Evolutionary conservation across 2,329 filamentous ascomycete species (phyloP).

Genomic region (Basipetospora sp.): DNA sequence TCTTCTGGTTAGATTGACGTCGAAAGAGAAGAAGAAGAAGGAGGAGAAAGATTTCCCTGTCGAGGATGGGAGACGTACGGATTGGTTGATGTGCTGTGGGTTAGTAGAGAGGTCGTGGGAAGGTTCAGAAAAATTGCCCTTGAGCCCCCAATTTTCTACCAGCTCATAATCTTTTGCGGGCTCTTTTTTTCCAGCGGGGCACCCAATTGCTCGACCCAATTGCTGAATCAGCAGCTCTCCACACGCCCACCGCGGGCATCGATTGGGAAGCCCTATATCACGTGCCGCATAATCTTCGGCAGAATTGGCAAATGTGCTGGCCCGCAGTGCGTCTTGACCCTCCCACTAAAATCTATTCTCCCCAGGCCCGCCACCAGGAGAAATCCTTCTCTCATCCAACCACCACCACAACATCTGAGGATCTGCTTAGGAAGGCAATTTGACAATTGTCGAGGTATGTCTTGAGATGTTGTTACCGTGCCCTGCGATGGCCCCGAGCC

Average conservation of each 20-base stretch:
- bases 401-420: conserved; percentile 35
- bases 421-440: conserved; percentile 50
- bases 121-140: conserved; percentile 6
- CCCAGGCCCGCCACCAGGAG: conserved; percentile 13
- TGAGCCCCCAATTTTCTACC: too few species aligned
- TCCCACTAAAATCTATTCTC: conserved; percentile 10
- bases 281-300: background rate
- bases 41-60: conserved; percentile 8
- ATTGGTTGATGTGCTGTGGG: conserved; percentile 8
- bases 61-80: conserved; percentile 6
- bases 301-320: too few species aligned
- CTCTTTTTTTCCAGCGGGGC: too few species aligned
- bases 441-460: conserved; percentile 48
- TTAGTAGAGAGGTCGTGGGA: conserved; percentile 11
- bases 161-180: too few species aligned
- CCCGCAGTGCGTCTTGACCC: too few species aligned
- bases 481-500: too few species aligned
- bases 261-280: conserved; percentile 5
- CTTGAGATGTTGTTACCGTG: conserved; percentile 30
- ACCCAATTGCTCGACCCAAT: background rate
- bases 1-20: conserved; percentile 19
- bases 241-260: too few species aligned
- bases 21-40: too few species aligned
- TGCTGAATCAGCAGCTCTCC: too few species aligned
- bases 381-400: conserved; percentile 16